Evolutionary conservation across 2,329 filamentous ascomycete species (phyloP), one percentile per base, ranked within the genome.

Genomic region (Fusarium falciforme): DNA sequence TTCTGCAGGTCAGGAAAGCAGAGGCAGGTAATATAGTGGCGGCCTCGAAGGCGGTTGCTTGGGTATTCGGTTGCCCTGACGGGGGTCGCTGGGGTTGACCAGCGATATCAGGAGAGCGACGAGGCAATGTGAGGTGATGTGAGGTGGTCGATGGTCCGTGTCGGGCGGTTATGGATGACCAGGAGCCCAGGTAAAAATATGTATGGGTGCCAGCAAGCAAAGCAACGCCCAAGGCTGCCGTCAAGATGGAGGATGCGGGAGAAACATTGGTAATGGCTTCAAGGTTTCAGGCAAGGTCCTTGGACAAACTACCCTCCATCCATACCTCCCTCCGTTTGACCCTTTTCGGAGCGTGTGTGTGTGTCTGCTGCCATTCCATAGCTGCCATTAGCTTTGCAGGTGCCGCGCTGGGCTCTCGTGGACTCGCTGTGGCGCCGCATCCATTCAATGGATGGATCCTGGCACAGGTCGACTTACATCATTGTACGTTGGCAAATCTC

Each of bases 121-220:
- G 55, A 76, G 73, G 67, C 67, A 66, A 76, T 70, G 77, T 79
- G 76, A 79, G 77, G 77, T 77, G 77, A 79, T 79, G 71, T 75
- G 71, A 73, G 70, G 60, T 76, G 72, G 69, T 70, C 62, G 68
- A 73, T 77, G 73, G 74, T 71, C 68, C 64, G 75, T 70, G 74
- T 71, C 65, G 67, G 58, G 66, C 70, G 70, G 71, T 75, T 74
- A 75, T 74, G 68, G 67, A 72, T 27, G 66, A 58, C 44, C 33
- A 71, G 67, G 58, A 63, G 62, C 62, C 64, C 55, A 66, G 67
- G 67, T 67, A 71, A 71, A 54, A 64, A 58, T 64, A 67, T 58
- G 52, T 27, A 35, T 35, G 49, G 49, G n/a, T 55, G 68, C 55
- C 68, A 63, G 61, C 27, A 61, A 55, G 35, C 35, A 36, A 36